A percentile compares a stretch with the other conserved stretches of the same genome.
phyloP scores from a whole-genome alignment of 805 yeast genomes.

The Yarrowia sp. region DNA sequence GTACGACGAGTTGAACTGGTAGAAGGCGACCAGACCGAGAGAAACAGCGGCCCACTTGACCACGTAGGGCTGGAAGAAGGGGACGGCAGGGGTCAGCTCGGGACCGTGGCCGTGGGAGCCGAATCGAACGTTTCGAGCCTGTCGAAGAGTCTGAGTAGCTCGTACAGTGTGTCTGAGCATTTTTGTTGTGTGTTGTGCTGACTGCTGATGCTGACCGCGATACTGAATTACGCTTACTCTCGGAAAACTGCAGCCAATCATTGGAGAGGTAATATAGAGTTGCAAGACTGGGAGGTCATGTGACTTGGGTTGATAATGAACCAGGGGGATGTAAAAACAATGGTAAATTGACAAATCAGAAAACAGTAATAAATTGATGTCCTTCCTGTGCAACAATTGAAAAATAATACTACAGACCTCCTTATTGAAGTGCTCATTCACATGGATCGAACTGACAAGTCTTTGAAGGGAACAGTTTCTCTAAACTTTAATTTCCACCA shows the following conservation, averaged over 20 bases:
- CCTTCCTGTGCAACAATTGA: too few species aligned
- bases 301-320: neutral
- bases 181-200: conserved; percentile 32
- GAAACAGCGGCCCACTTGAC: conserved; percentile 30
- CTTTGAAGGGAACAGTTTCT: neutral
- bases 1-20: conserved; percentile 38
- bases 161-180: conserved; percentile 38
- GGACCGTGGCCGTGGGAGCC: conserved; percentile 38
- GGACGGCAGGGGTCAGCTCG: conserved; percentile 34
- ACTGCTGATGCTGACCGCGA: conserved; percentile 21
- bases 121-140: conserved; percentile 38
- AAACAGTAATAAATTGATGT: too few species aligned
- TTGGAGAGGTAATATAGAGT: conserved; percentile 25
- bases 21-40: conserved; percentile 22
- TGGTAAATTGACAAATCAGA: too few species aligned
- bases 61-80: conserved; percentile 37
- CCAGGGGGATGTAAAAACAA: too few species aligned
- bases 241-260: conserved; percentile 38
- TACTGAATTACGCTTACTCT: conserved; percentile 18
- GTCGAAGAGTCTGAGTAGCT: conserved; percentile 36
- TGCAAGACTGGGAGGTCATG: conserved; percentile 12
- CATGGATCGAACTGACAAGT: neutral
- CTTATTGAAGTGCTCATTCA: neutral
- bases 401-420: too few species aligned
- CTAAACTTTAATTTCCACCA: neutral